phyloP scores from a whole-genome alignment of 768 basidiomycete species.

The Calocera viscosa region DNA sequence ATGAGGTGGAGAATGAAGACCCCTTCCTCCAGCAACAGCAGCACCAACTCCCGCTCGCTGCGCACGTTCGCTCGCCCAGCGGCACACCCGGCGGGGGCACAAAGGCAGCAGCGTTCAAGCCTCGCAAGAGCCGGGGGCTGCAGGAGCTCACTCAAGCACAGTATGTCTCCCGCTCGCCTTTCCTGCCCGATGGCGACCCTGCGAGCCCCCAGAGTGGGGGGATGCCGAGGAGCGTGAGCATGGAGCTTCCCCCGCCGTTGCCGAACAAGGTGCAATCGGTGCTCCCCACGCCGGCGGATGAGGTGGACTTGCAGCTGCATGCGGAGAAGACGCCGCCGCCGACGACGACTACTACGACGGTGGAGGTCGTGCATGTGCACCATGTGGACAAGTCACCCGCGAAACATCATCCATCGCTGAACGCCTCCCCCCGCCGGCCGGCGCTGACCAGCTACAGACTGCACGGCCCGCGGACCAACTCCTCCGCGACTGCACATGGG shows the following conservation, averaged over 20 bases:
- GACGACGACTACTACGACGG: neutral
- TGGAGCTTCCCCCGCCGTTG: neutral
- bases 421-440: constrained; percentile 8
- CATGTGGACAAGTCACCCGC: neutral
- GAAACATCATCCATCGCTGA: constrained; percentile 7
- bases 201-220: neutral
- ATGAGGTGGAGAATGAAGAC: neutral
- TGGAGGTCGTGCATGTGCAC: neutral
- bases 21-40: neutral
- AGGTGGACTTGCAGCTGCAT: no score
- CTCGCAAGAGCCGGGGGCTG: constrained; percentile 57
- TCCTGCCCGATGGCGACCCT: constrained; percentile 27
- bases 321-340: neutral
- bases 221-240: neutral
- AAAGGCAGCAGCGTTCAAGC: neutral
- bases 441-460: constrained; percentile 38
- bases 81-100: neutral
- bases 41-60: neutral
- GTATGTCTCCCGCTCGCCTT: constrained; percentile 73
- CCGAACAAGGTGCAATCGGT: no score
- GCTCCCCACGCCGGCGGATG: no score
- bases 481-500: constrained; percentile 13
- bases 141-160: constrained; percentile 63
- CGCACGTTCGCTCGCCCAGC: no score
- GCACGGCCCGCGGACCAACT: constrained; percentile 53